Evolutionary conservation across 768 basidiomycete species (phyloP).

Genomic region (Boletus pseudopeckii): DNA sequence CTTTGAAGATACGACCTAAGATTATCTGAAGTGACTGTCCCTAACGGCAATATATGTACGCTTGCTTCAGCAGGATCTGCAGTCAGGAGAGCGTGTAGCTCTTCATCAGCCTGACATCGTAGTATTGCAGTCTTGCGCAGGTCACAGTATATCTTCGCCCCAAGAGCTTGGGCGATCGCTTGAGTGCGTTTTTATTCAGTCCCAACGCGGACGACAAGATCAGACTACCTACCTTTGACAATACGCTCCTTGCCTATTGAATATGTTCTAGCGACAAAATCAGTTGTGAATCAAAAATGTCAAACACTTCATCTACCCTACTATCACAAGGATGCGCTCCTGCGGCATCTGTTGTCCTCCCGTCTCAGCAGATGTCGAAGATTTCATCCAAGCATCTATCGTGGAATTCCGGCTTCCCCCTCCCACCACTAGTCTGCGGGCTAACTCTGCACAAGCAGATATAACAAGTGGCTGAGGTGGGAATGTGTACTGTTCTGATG

Average conservation of each 20-base stretch:
- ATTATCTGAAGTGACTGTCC: conserved; percentile 69
- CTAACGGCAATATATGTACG: conserved; percentile 85
- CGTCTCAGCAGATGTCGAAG: conserved; percentile 17
- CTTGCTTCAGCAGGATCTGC: conserved; percentile 68
- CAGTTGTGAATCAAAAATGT: not conserved
- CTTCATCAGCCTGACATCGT: conserved; percentile 79
- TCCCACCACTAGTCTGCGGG: conserved; percentile 52
- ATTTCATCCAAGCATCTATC: conserved; percentile 53
- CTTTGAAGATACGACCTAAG: conserved; percentile 74
- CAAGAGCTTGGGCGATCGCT: conserved; percentile 84
- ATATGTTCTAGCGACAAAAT: conserved; percentile 66
- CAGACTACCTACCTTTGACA: conserved; percentile 68
- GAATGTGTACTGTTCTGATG: conserved; percentile 70
- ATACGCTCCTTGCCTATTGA: conserved; percentile 97
- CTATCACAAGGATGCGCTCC: conserved; percentile 54
- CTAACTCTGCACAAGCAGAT: conserved; percentile 85
- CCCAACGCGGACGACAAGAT: not conserved
- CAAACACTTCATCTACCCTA: conserved; percentile 52
- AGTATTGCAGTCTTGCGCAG: conserved; percentile 77
- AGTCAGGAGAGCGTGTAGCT: conserved; percentile 76
- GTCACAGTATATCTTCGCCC: conserved; percentile 87
- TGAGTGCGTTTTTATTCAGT: not conserved
- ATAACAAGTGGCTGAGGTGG: conserved; percentile 95
- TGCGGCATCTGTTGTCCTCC: conserved; percentile 36
- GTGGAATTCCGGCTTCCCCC: conserved; percentile 33